Evolutionary conservation across 2,329 filamentous ascomycete genomes (phyloP), one percentile per base, ranked within the genome.

Genomic region (Cercospora sp.): DNA sequence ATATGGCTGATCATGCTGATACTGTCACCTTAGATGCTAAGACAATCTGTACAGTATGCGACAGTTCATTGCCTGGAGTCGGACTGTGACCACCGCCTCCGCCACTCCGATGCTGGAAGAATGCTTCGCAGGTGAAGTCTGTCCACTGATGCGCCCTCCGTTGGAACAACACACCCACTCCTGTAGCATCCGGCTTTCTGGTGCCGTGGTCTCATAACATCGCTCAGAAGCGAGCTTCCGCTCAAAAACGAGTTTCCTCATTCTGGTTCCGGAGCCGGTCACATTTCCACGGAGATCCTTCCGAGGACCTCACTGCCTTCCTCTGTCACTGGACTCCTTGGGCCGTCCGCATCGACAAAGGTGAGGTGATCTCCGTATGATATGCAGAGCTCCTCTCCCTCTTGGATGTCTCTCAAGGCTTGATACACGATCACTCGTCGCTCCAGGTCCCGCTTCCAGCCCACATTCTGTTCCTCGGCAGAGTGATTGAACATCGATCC

Each of bases 401-500:
- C 73, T 18, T 73, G 73, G 16, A 88, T 83, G 67, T 86, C 81
- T 71, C 83, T 77, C 31, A 86, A 71, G 16, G 86, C 79, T 13
- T 77, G 80, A 70, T 87, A 88, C 0, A 81, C 82, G 18, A 87
- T 80, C 0, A 85, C 70, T 13, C 79, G 74, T 2, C 79, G 79
- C 3, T 78, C 73, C 1, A 84, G 57, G 74, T 87, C 82, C 23
- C 85, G 78, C 69, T 81, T 80, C 85, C 85, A 88, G 3, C 82
- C 84, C 3, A 88, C 83, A 73, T 88, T 88, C 71, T 87, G 86
- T 30, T 80, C 70, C 10, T 78, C 72, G 0, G 76, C 78, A 3
- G 84, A 85, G 71, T 88, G 86, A 68, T 88, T 88, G 78, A 88
- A 87, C 84, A 88, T 86, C 64, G 81, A 84, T 16, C 86, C 86